Conservation (phyloP, 2,329 filamentous ascomycete genomes). For the Ophiostoma perfectum region DNA sequence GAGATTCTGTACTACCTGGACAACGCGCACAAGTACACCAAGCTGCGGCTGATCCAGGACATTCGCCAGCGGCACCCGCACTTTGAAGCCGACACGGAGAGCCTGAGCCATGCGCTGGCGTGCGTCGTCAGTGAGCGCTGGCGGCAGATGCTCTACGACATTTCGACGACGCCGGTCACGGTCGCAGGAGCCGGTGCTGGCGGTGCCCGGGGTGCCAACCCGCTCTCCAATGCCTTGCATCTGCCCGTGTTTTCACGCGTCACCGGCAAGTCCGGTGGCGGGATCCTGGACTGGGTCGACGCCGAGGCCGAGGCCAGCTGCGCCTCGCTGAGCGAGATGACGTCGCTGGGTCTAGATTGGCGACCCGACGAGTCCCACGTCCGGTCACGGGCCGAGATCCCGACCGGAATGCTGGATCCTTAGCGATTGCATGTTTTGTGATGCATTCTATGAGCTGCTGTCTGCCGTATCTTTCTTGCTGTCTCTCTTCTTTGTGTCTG, state of each 20-base stretch:
- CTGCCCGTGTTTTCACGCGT: constrained; percentile 24
- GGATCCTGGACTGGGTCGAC: constrained; percentile 41
- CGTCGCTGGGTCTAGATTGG: constrained; percentile 34
- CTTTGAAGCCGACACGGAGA: constrained; percentile 44
- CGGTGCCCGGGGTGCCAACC: not conserved
- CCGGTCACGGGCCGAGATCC: constrained; percentile 24
- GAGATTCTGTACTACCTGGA: constrained; percentile 47
- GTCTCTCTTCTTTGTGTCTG: not conserved
- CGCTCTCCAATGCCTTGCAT: constrained; percentile 8
- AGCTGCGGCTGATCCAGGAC: constrained; percentile 41
- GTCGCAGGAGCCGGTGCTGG: not conserved
- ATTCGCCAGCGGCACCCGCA: constrained; percentile 38
- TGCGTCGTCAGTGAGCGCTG: constrained; percentile 27
- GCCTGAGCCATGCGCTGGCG: constrained; percentile 31
- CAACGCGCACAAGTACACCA: constrained; percentile 43
- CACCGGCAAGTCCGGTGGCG: constrained; percentile 30
- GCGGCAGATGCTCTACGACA: constrained; percentile 20
- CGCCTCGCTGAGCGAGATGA: constrained; percentile 24
- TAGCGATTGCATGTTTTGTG: not conserved
- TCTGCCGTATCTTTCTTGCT: not conserved
- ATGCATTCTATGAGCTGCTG: not conserved
- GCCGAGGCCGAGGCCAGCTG: constrained; percentile 34
- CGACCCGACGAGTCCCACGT: constrained; percentile 37
- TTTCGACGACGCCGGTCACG: constrained; percentile 13
- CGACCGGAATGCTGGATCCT: constrained; percentile 23